These are phyloP conservation scores for Ogataea zsoltii DNA, from an alignment of 805 yeast species.

Conservation along the genomic window DNA sequence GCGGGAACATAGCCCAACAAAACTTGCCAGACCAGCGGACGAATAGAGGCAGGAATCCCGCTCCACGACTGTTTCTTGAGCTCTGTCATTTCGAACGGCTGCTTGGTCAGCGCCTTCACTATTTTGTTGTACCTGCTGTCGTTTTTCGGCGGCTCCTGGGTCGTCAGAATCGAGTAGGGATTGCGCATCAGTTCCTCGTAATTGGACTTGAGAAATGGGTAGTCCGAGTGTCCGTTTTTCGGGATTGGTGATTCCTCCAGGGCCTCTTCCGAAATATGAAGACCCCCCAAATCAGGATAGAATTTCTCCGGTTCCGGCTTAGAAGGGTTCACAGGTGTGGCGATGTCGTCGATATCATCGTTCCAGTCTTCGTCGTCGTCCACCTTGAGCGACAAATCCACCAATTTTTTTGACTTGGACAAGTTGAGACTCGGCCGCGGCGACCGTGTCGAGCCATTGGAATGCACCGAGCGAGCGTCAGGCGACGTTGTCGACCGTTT, in stretches of 20 bases:
- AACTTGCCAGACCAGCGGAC: slow-evolving; percentile 88
- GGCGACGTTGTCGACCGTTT: slow-evolving; percentile 21
- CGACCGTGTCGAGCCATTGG: slow-evolving; percentile 13
- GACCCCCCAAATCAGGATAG: slow-evolving; percentile 24
- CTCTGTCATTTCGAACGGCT: slow-evolving; percentile 65
- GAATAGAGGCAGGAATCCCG: slow-evolving; percentile 80
- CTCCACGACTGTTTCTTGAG: slow-evolving; percentile 87
- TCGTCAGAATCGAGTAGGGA: slow-evolving; percentile 39
- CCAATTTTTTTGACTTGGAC: slow-evolving; percentile 10
- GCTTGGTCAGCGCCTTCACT: slow-evolving; percentile 54
- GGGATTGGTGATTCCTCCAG: slow-evolving; percentile 2
- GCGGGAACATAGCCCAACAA: slow-evolving; percentile 89
- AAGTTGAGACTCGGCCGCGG: slow-evolving; percentile 20
- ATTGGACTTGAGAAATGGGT: slow-evolving; percentile 30
- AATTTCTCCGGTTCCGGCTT: slow-evolving; percentile 12
- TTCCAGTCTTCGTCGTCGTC: slow-evolving; percentile 95
- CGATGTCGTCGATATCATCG: slow-evolving; percentile 59
- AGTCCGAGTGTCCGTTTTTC: slow-evolving; percentile 17
- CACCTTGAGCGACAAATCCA: slow-evolving; percentile 30
- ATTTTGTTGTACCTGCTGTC: slow-evolving; percentile 66
- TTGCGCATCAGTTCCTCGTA: slow-evolving; percentile 43
- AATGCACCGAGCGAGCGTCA: slow-evolving; percentile 18
- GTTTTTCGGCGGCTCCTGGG: slow-evolving; percentile 32
- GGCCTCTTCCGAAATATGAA: slow-evolving; percentile 5
- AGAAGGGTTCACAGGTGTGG: slow-evolving; percentile 19